Conservation (phyloP, 2,329 filamentous ascomycete genomes). For the Aspergillus oerlinghausenensis region DNA sequence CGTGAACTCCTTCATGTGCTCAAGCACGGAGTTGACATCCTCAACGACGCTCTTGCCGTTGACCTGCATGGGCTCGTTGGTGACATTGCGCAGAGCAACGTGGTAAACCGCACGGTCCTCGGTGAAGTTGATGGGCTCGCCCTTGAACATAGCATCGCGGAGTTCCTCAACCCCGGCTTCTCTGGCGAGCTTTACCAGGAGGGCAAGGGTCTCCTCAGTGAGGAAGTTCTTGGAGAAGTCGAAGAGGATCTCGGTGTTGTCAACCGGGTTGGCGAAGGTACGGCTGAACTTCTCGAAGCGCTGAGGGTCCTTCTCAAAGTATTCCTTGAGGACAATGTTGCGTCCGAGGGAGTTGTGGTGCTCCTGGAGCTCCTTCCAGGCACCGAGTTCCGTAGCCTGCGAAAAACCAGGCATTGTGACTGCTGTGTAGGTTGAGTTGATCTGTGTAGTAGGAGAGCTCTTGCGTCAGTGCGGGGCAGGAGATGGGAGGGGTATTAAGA, state of each 20-base stretch:
- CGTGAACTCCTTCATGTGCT: slow-evolving; percentile 98
- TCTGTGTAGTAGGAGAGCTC: slow-evolving; percentile 4
- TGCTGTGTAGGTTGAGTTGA: slow-evolving; percentile 8
- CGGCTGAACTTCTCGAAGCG: slow-evolving; percentile 89
- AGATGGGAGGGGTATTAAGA: background rate
- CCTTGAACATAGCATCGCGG: slow-evolving; percentile 94
- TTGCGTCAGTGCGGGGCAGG: slow-evolving; percentile 26
- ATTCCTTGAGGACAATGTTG: slow-evolving; percentile 87
- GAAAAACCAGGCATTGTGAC: slow-evolving; percentile 42
- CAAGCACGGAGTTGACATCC: slow-evolving; percentile 81
- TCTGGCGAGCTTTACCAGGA: slow-evolving; percentile 84
- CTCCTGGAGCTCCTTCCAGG: slow-evolving; percentile 86
- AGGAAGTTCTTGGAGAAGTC: slow-evolving; percentile 99
- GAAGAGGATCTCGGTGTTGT: slow-evolving; percentile 84
- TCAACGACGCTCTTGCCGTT: slow-evolving; percentile 92
- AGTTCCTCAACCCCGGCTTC: slow-evolving; percentile 89
- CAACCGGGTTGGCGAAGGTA: slow-evolving; percentile 73
- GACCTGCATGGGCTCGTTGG: slow-evolving; percentile 75
- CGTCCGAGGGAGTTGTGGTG: slow-evolving; percentile 84
- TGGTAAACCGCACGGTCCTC: slow-evolving; percentile 96
- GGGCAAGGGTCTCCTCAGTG: slow-evolving; percentile 81
- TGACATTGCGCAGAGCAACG: slow-evolving; percentile 84
- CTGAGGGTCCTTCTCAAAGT: slow-evolving; percentile 80
- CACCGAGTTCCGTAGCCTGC: slow-evolving; percentile 77
- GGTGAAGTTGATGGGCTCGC: slow-evolving; percentile 99